These are phyloP conservation scores for Jatropha podagrica DNA, from an alignment of 441 rosid genomes.

Conservation along the genomic window DNA sequence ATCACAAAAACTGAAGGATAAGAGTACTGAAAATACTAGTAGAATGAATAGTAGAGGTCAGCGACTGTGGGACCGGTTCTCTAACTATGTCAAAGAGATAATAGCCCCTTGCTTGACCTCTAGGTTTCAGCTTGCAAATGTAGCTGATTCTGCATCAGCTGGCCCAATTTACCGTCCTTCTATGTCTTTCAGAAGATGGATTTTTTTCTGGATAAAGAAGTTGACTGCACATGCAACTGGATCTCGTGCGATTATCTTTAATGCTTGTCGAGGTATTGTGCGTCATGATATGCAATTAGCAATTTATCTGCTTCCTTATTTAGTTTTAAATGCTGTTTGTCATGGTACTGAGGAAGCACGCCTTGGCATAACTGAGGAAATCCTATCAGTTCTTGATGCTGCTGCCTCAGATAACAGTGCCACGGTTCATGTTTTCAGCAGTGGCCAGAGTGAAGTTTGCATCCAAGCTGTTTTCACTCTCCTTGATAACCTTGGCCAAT, in stretches of 20 bases:
- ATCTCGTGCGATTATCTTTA: conserved; percentile 85
- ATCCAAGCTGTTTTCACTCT: conserved; percentile 96
- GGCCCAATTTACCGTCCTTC: conserved; percentile 92
- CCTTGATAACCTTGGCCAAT: conserved; percentile 98
- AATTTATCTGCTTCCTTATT: conserved; percentile 85
- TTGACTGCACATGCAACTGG: conserved; percentile 91
- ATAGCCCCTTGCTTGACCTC: conserved; percentile 99
- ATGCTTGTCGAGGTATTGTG: conserved; percentile 96
- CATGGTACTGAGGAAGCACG: conserved; percentile 92
- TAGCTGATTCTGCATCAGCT: conserved; percentile 64
- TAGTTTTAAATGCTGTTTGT: conserved; percentile 92
- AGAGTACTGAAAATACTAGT: conserved; percentile 37
- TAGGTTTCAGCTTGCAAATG: conserved; percentile 94
- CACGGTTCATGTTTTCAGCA: conserved; percentile 51
- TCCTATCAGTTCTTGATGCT: conserved; percentile 87
- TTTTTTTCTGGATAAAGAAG: conserved; percentile 84
- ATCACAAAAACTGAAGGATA: conserved; percentile 41
- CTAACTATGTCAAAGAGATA: conserved; percentile 93
- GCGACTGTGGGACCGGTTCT: conserved; percentile 92
- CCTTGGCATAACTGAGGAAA: conserved; percentile 81
- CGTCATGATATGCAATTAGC: conserved; percentile 98
- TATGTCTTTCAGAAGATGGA: conserved; percentile 99
- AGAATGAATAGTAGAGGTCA: conserved; percentile 77
- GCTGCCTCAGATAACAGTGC: conserved; percentile 80
- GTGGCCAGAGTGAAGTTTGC: conserved; percentile 94